Evolutionary conservation across 2,329 filamentous ascomycete genomes (phyloP).

Genomic region (Chaetoscypha palmicola): DNA sequence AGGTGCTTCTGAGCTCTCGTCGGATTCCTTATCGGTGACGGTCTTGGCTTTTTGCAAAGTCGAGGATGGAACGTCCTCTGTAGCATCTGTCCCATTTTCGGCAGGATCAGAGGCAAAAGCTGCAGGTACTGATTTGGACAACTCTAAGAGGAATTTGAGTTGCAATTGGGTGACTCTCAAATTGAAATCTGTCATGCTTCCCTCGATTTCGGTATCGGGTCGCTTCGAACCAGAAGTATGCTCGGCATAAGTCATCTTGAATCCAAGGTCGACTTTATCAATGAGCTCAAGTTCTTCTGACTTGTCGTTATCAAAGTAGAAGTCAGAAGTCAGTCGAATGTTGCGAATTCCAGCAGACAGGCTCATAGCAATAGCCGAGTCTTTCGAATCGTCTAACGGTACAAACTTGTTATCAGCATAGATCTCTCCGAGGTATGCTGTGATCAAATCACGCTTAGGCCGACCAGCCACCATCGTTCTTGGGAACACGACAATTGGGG

Average conservation of each 20-base stretch:
- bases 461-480: constrained; percentile 64
- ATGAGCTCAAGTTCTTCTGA: constrained; percentile 92
- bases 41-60: constrained; percentile 23
- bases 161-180: constrained; percentile 85
- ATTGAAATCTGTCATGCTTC: constrained; percentile 89
- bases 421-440: constrained; percentile 92
- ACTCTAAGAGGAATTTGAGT: constrained; percentile 78
- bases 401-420: constrained; percentile 93
- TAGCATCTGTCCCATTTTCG: constrained; percentile 64
- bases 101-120: constrained; percentile 74
- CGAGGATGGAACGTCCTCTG: constrained; percentile 61
- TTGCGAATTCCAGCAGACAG: constrained; percentile 87
- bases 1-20: constrained; percentile 34
- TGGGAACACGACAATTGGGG: constrained; percentile 93
- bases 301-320: constrained; percentile 66
- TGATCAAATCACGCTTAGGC: constrained; percentile 72
- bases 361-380: constrained; percentile 75
- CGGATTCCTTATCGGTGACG: constrained; percentile 10
- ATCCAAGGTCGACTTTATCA: constrained; percentile 90
- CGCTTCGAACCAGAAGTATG: constrained; percentile 70
- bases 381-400: constrained; percentile 69
- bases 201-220: constrained; percentile 86
- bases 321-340: constrained; percentile 80
- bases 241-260: constrained; percentile 86
- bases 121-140: constrained; percentile 79